Conservation (phyloP, 2,329 filamentous ascomycete species). For the Microsporum canis region DNA sequence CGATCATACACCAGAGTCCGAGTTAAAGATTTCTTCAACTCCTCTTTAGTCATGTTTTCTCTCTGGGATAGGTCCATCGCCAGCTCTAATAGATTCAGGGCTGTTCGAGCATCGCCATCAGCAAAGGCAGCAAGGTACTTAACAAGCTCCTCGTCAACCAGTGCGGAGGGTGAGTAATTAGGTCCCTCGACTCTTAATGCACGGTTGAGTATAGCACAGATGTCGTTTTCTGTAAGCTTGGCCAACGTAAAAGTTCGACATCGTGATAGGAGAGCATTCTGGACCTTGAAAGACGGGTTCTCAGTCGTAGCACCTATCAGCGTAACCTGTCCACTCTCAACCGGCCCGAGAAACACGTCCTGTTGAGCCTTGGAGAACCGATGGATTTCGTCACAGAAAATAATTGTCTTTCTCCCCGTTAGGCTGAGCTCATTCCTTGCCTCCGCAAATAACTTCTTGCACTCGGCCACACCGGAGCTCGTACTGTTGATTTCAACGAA, state of each 20-base stretch:
- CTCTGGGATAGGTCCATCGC: slow-evolving; percentile 64
- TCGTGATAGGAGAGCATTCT: slow-evolving; percentile 72
- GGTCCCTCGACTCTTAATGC: slow-evolving; percentile 55
- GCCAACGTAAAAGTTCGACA: slow-evolving; percentile 83
- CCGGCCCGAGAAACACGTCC: slow-evolving; percentile 85
- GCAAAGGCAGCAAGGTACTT: slow-evolving; percentile 73
- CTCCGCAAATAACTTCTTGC: slow-evolving; percentile 82
- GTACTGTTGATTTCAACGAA: slow-evolving; percentile 97
- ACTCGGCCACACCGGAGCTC: slow-evolving; percentile 73
- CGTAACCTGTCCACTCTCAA: slow-evolving; percentile 81
- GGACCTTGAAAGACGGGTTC: slow-evolving; percentile 90
- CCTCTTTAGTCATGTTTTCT: slow-evolving; percentile 56
- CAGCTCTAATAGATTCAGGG: slow-evolving; percentile 82
- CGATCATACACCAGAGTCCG: slow-evolving; percentile 92
- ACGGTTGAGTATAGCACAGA: slow-evolving; percentile 62
- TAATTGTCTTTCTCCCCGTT: slow-evolving; percentile 81
- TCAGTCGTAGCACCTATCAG: slow-evolving; percentile 94
- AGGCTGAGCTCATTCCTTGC: slow-evolving; percentile 67
- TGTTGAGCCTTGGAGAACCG: slow-evolving; percentile 86
- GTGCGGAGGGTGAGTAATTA: slow-evolving; percentile 35
- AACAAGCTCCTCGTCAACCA: slow-evolving; percentile 68
- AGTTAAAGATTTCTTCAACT: slow-evolving; percentile 72
- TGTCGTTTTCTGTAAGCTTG: slow-evolving; percentile 60
- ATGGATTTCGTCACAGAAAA: slow-evolving; percentile 97
- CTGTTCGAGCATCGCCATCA: slow-evolving; percentile 86